phyloP scores from a whole-genome alignment of 2,329 filamentous ascomycete genomes.

The Fusarium poae region DNA sequence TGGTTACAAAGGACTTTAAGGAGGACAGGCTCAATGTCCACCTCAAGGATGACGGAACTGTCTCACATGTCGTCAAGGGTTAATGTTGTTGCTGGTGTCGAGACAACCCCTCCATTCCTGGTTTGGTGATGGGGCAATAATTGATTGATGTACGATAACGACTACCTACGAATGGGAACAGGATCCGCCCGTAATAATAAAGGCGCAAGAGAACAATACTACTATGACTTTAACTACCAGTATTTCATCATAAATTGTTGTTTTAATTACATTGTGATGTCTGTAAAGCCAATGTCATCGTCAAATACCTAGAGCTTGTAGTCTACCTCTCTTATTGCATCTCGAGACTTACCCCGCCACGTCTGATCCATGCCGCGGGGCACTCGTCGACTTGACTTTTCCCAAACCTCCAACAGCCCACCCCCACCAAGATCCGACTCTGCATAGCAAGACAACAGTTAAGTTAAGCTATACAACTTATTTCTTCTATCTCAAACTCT shows the following conservation, averaged over 20 bases:
- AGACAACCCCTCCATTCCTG: constrained; percentile 12
- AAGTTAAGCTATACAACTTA: background rate
- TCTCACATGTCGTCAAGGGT: constrained; percentile 70
- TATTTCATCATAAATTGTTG: background rate
- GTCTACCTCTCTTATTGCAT: constrained; percentile 46
- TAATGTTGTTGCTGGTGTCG: constrained; percentile 47
- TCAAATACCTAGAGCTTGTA: background rate
- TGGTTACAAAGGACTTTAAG: constrained; percentile 70
- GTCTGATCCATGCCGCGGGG: constrained; percentile 43
- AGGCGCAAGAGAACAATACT: constrained; percentile 30
- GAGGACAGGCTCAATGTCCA: constrained; percentile 70
- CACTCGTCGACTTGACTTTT: constrained; percentile 46
- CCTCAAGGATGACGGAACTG: constrained; percentile 70
- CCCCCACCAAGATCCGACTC: constrained; percentile 41
- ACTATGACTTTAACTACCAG: background rate
- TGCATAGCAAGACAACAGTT: constrained; percentile 11
- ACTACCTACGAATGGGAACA: constrained; percentile 3
- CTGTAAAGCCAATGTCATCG: background rate
- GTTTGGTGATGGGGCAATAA: background rate
- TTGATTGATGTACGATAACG: constrained; percentile 36
- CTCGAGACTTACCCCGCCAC: constrained; percentile 50
- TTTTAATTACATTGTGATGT: background rate
- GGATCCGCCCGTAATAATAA: background rate
- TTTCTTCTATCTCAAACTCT: background rate
- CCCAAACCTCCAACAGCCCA: constrained; percentile 36